phyloP scores from a whole-genome alignment of 1,284 basidiomycete species.

The Austroboletus niveus region DNA sequence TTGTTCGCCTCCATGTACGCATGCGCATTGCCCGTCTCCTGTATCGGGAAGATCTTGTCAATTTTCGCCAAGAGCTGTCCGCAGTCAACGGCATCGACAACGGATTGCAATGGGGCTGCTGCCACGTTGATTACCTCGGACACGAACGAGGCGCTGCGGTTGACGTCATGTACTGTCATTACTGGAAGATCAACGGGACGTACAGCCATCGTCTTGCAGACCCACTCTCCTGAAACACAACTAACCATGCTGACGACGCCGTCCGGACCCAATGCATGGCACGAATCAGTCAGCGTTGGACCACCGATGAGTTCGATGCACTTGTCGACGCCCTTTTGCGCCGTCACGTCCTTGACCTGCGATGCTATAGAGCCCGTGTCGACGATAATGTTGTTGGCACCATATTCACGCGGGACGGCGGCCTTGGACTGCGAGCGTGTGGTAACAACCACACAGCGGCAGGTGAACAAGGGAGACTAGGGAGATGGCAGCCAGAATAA shows the following conservation, averaged over 20 bases:
- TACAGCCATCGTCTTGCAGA: slow-evolving; percentile 13
- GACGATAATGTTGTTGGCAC: slow-evolving; percentile 20
- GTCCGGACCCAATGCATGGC: slow-evolving; percentile 10
- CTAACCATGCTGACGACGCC: slow-evolving; percentile 22
- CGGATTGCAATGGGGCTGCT: slow-evolving; percentile 18
- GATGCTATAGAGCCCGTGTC: slow-evolving; percentile 18
- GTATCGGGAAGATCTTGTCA: slow-evolving; percentile 26
- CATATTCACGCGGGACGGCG: slow-evolving; percentile 10
- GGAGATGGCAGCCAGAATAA: slow-evolving; percentile 20
- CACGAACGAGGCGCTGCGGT: slow-evolving; percentile 19
- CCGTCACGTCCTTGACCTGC: slow-evolving; percentile 19
- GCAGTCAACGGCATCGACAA: slow-evolving; percentile 20
- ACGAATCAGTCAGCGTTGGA: slow-evolving; percentile 20
- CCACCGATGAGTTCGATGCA: slow-evolving; percentile 25
- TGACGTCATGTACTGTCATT: not conserved
- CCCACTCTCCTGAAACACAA: slow-evolving; percentile 21
- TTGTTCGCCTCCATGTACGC: slow-evolving; percentile 25
- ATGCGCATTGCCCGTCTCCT: slow-evolving; percentile 17
- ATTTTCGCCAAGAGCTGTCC: slow-evolving; percentile 17
- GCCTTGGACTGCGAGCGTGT: slow-evolving; percentile 19
- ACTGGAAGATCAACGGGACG: no score
- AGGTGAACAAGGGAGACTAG: slow-evolving; percentile 20
- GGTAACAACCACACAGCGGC: slow-evolving; percentile 17
- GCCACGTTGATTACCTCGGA: slow-evolving; percentile 16
- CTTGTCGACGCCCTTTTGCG: slow-evolving; percentile 19